A percentile compares a stretch with the other conserved stretches of the same genome.
Evolutionary conservation across 768 basidiomycete genomes (phyloP).

Genomic region (Mycena epipterygia): DNA sequence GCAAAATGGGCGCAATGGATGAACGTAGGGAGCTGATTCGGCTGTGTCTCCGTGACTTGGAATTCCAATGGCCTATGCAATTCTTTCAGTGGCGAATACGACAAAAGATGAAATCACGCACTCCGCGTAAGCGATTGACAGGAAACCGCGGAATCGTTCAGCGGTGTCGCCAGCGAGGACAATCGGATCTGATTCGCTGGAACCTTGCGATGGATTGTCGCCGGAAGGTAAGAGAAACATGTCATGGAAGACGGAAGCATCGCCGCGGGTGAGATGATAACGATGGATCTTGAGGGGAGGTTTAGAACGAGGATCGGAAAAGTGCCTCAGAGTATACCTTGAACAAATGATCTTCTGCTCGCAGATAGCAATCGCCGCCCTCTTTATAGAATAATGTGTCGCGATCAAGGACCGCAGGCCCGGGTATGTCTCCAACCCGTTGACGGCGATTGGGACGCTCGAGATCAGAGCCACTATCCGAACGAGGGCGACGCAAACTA

Average conservation of each 20-base stretch:
- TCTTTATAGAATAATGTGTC: background rate
- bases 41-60: background rate
- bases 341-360: background rate
- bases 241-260: background rate
- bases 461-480: too few species aligned
- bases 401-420: too few species aligned
- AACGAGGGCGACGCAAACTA: too few species aligned
- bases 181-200: background rate
- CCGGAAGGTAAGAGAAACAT: background rate
- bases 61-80: background rate
- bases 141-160: background rate
- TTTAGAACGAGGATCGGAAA: background rate
- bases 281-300: background rate
- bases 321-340: background rate
- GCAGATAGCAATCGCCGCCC: background rate
- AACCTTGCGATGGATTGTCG: background rate
- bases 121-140: constrained; percentile 5
- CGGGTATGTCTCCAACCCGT: background rate
- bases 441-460: background rate
- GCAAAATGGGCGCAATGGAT: constrained; percentile 9
- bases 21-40: background rate
- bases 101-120: background rate
- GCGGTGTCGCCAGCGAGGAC: background rate
- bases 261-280: constrained; percentile 4
- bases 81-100: background rate